Base-by-base conservation (phyloP, 371 early-diverging fungal genomes). In the Mortierella sp. region DNA sequence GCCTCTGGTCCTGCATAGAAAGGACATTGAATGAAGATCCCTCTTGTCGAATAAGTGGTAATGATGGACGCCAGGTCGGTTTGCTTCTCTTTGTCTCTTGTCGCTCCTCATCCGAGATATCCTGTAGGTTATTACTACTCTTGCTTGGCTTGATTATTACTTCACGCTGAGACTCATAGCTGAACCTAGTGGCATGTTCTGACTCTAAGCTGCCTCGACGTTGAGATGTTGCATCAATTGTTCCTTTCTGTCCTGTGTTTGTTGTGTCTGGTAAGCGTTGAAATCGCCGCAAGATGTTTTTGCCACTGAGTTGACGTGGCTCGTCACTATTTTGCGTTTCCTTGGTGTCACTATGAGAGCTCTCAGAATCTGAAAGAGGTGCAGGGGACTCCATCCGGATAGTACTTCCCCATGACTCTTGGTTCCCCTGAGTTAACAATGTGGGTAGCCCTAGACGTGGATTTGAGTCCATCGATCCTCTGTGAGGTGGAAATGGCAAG, bases 21-120 rank as follows among this genome's bases (percentile, higher is more conserved):
- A 35, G 37, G 37, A 60, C 32, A 29, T 51, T 71, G 54, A 49
- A 66, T 32, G 28, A 42, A 17, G 62, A 66, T 40, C 69, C 64
- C 51, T 75, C 75, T 26, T 75, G 75, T 35, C 75, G 65, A 29
- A 75, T 75, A 15, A 75, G 49, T 1, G 75, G 69, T 37, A 75
- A 54, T 5, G 75, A 75, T 1, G 75, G 75, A 2, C 75, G 64
- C 75, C 75, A 75, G 9, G 61, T 37, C 2, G 75, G 56, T n/a
- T 61, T 49, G 29, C 26, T 61, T 22, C 54, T 60, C 32, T 57
- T 64, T 0, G 61, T 61, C 19, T 69, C 75, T 23, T 61, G 57
- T 32, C 66, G 29, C n/a, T 65, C 61, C 10, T 69, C 75, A 29
- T 73, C 67, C n/a, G 59, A 67, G n/a, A 61, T 9, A 28, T 61